Percentiles rank a stretch among this genome's conserved stretches.
Evolutionary conservation across 768 basidiomycete species (phyloP).

Genomic region (Calvatia gigantea): DNA sequence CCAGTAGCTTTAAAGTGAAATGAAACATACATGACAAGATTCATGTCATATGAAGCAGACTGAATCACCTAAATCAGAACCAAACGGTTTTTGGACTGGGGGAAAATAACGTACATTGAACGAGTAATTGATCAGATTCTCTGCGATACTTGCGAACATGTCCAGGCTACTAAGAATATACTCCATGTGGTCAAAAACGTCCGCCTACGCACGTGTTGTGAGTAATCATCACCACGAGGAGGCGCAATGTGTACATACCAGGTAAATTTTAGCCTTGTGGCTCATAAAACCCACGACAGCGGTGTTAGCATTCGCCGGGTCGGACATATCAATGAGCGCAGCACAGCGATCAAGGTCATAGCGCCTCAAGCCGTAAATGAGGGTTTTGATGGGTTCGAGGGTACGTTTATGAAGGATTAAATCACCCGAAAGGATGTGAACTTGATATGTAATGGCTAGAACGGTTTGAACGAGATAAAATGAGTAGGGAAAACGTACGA

Average conservation of each 20-base stretch:
- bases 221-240: neutral
- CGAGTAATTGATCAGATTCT: slow-evolving; percentile 70
- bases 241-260: slow-evolving; percentile 33
- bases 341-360: slow-evolving; percentile 68
- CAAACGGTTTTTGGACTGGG: neutral
- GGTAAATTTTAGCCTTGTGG: slow-evolving; percentile 65
- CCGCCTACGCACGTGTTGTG: slow-evolving; percentile 42
- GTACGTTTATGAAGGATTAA: slow-evolving; percentile 72
- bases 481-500: slow-evolving; percentile 35
- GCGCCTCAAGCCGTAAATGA: slow-evolving; percentile 64
- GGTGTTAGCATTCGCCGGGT: slow-evolving; percentile 29
- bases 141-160: slow-evolving; percentile 67
- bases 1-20: neutral
- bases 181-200: slow-evolving; percentile 76
- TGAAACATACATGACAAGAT: slow-evolving; percentile 60
- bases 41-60: slow-evolving; percentile 76
- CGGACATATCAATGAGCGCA: slow-evolving; percentile 48
- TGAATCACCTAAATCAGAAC: slow-evolving; percentile 21
- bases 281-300: slow-evolving; percentile 61
- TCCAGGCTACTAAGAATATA: slow-evolving; percentile 67
- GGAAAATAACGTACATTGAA: slow-evolving; percentile 66
- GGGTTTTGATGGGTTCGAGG: slow-evolving; percentile 64
- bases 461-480: neutral
- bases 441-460: slow-evolving; percentile 26
- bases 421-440: slow-evolving; percentile 76